Base-by-base conservation (phyloP, 306 rosid genomes). In the Amphicarpaea edgeworthii region DNA sequence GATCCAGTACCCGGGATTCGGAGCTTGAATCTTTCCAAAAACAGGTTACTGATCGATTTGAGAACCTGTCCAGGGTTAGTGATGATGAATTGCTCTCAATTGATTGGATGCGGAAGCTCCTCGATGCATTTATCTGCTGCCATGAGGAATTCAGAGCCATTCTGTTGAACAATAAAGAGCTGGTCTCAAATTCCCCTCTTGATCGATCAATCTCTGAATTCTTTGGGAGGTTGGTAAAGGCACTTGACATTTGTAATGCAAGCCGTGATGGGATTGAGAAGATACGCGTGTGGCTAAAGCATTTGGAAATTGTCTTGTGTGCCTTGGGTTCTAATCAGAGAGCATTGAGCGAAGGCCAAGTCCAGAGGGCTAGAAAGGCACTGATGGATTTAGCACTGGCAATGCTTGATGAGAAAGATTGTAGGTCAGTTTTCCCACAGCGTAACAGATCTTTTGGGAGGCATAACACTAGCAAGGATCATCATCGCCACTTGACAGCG, bases 231-330 rank as follows among this genome's bases (percentile, higher is more conserved):
- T 28, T 28, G 32, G 32, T 1, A 60, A 60, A 60, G 23, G 66
- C 43, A 60, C 66, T 60, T 14, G 66, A 60, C 66, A 60, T 60
- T 30, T 60, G 66, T n/a, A 60, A 60, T n/a, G 66, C 66, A 7
- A 60, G 66, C 23, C 21, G 43, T 1, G 20, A 60, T 6, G 66
- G 66, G 42, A 60, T 60, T 60, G 66, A 30, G 66, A 60, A 60
- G 66, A 32, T 30, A 15, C 42, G 66, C 0, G 12, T 15, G 42
- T 60, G 66, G 66, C 42, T 60, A 7, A 60, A 60, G 66, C 66
- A 30, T 60, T 30, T 60, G 66, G 66, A 60, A 30, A 60, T 60
- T 14, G 42, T 60, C 20, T 14, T 28, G 66, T 30, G 23, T 60
- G 66, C 66, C 6, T 30, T 60, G 66, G 5, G 66, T 60, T 60